Percentiles rank a stretch among this genome's conserved stretches.
phyloP scores from a whole-genome alignment of 1,139 yeast genomes.

The Candida sojae region DNA sequence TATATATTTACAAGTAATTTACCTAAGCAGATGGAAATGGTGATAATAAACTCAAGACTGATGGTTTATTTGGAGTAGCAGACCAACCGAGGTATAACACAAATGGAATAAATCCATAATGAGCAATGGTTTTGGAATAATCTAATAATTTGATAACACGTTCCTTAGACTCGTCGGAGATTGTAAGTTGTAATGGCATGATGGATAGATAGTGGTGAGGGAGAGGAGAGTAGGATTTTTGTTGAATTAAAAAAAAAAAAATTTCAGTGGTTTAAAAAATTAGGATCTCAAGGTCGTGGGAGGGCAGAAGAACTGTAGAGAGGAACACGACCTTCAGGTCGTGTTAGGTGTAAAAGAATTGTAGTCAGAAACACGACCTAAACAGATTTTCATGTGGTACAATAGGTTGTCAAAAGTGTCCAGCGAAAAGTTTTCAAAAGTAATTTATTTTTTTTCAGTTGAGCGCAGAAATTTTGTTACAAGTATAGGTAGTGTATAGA shows the following conservation, averaged over 20 bases:
- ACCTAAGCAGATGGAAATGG: constrained; percentile 72
- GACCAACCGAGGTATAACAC: constrained; percentile 93
- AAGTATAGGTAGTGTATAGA: no score
- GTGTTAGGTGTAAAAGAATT: no score
- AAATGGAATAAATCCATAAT: constrained; percentile 96
- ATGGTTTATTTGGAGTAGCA: constrained; percentile 82
- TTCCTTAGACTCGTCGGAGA: constrained; percentile 80
- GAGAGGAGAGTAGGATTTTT: background rate
- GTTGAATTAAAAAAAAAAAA: background rate
- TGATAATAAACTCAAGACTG: constrained; percentile 68
- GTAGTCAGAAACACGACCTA: no score
- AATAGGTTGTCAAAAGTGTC: no score
- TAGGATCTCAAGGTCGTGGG: no score
- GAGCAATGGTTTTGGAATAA: constrained; percentile 83
- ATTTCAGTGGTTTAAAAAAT: no score
- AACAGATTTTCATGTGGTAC: no score
- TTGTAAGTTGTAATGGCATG: constrained; percentile 33
- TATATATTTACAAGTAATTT: background rate
- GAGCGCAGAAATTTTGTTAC: no score
- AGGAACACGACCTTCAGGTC: no score
- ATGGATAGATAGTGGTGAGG: background rate
- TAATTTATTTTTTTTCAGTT: no score
- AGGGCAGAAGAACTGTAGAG: no score
- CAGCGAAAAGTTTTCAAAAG: no score
- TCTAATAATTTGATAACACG: constrained; percentile 83